Evolutionary conservation across 106 monocot species (phyloP), one percentile per base, ranked within the genome.

Genomic region (Amphibolis antarctica): DNA sequence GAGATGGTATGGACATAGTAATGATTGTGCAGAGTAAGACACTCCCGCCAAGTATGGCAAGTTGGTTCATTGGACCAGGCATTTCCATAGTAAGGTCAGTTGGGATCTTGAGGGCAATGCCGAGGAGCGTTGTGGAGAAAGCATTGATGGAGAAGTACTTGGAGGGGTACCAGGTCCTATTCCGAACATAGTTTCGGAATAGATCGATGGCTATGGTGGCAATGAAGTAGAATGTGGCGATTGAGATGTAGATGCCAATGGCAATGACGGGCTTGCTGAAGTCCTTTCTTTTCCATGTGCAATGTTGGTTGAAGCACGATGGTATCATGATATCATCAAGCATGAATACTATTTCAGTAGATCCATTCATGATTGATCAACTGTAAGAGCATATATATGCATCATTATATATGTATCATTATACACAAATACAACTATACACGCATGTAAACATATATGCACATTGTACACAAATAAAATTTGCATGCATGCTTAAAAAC

Each of bases 11-110:
- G 66, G 65, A 66, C 66, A n/a, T n/a, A 18, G 46, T 59, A 17
- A 71, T 71, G 15, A 10, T 17, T 14, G 63, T 64, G 52, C 71
- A 71, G 6, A 71, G 12, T 22, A 74, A 60, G 25, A 36, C 67
- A 13, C 65, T 74, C 20, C 74, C 74, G 44, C 43, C 42, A 59
- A 74, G 66, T 51, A 67, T 74, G 19, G 66, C 15, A 23, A 74
- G 60, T 52, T 74, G 74, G 60, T 74, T 60, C 12, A 0, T 0
- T 45, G 20, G 18, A 18, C 49, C 0, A 19, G 43, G 60, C 74
- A 74, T 74, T 30, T 56, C 9, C 19, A 64, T 57, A 56, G 50
- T 57, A 57, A 73, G 73, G 48, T 73, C 73, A 36, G 56, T 19
- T 21, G 74, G 67, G 23, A 67, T 29, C 67, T 70, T 70, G 60